phyloP scores from a whole-genome alignment of 768 basidiomycete genomes.

The Multifurca ochricompacta region DNA sequence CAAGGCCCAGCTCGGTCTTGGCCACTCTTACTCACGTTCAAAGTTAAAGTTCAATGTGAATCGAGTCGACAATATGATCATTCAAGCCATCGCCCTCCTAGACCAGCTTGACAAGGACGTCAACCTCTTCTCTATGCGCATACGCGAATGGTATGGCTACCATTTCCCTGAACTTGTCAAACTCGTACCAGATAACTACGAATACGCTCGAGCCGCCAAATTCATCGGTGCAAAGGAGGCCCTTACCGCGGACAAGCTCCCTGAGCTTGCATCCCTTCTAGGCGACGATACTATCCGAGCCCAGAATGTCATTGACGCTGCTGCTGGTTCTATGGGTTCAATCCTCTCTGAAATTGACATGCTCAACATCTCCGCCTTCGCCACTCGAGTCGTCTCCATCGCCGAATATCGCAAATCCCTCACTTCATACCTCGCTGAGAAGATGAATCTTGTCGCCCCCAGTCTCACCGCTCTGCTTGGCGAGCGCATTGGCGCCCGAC shows the following conservation, averaged over 20 bases:
- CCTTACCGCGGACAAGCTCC: constrained; percentile 69
- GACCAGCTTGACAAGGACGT: constrained; percentile 99
- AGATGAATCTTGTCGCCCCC: constrained; percentile 97
- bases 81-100: constrained; percentile 95
- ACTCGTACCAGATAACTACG: constrained; percentile 89
- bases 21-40: constrained; percentile 94
- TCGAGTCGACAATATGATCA: constrained; percentile 98
- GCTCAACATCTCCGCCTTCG: constrained; percentile 91
- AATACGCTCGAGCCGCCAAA: constrained; percentile 79
- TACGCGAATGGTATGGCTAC: constrained; percentile 98
- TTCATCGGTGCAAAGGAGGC: constrained; percentile 88
- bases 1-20: constrained; percentile 93
- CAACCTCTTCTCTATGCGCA: constrained; percentile 97
- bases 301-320: constrained; percentile 91
- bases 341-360: constrained; percentile 88
- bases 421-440: constrained; percentile 81
- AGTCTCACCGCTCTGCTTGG: constrained; percentile 86
- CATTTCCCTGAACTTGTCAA: constrained; percentile 96
- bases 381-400: constrained; percentile 81
- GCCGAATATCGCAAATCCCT: constrained; percentile 92
- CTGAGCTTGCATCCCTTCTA: constrained; percentile 68
- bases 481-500: constrained; percentile 83
- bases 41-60: constrained; percentile 99
- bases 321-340: constrained; percentile 91
- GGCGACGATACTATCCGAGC: constrained; percentile 82